phyloP scores from a whole-genome alignment of 441 rosid species.

The Euphorbia celastroides region DNA sequence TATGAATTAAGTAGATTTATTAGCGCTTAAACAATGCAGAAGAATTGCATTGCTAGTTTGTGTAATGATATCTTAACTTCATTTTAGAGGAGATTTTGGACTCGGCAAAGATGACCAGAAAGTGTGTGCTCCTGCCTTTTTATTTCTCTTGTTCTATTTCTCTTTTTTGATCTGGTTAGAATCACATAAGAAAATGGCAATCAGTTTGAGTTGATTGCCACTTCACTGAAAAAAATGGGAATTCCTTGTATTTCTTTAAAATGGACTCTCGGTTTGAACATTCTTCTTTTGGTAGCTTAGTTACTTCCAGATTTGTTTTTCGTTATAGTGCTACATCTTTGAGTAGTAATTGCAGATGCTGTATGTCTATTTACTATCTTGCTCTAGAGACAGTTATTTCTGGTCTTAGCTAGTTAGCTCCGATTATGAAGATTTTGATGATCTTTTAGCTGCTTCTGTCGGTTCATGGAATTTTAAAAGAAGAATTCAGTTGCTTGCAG shows the following conservation, averaged over 20 bases:
- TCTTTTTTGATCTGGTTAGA: not conserved
- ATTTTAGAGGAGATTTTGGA: conserved; percentile 1
- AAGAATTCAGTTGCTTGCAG: conserved; percentile 8
- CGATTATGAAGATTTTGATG: not conserved
- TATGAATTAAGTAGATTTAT: not conserved
- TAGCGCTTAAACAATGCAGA: conserved; percentile 1
- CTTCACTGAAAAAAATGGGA: not conserved
- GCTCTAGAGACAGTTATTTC: not conserved
- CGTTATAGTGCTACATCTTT: not conserved
- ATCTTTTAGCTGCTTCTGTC: not conserved
- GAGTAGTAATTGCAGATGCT: not conserved
- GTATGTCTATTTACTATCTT: not conserved
- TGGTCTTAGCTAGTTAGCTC: too few species aligned
- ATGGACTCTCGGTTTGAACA: too few species aligned
- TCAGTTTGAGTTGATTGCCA: not conserved
- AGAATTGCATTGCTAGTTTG: conserved; percentile 1
- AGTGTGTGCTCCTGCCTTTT: not conserved
- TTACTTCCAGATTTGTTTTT: not conserved
- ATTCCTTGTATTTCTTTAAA: not conserved
- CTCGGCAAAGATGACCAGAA: not conserved
- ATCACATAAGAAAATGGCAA: not conserved
- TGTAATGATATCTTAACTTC: not conserved
- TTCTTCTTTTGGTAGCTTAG: not conserved
- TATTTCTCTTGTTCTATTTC: too few species aligned
- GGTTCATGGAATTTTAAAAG: conserved; percentile 7